A percentile compares a stretch with the other conserved stretches of the same genome.
Conservation (phyloP, 208 protist species). For the Crithidia thermophila region DNA sequence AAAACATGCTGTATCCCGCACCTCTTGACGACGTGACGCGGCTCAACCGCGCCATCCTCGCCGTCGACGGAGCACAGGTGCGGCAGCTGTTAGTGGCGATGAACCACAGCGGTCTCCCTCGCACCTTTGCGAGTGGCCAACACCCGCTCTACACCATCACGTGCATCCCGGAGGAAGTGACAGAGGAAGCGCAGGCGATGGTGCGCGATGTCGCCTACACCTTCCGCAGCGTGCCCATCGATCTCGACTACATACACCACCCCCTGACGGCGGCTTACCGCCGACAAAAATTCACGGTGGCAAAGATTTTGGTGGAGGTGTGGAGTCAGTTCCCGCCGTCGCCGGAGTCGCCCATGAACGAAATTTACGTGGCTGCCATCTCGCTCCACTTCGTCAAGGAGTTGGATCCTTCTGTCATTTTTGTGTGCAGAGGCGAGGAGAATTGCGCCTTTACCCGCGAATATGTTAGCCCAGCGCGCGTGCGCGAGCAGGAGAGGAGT, state of each 20-base stretch:
- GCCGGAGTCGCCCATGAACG: conserved; percentile 28
- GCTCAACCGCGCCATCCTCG: conserved; percentile 28
- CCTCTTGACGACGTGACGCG: not conserved
- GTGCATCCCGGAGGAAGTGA: conserved; percentile 26
- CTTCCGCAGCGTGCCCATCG: conserved; percentile 16
- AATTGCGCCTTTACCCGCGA: no score
- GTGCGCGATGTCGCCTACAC: conserved; percentile 21
- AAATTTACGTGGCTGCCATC: conserved; percentile 62
- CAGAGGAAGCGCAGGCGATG: conserved; percentile 27
- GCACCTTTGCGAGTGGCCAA: not conserved
- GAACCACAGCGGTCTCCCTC: not conserved
- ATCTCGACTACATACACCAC: conserved; percentile 51
- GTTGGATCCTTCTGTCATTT: conserved; percentile 43
- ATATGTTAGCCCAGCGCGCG: conserved; percentile 17
- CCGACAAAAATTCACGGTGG: conserved; percentile 33
- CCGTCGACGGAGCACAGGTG: conserved; percentile 13
- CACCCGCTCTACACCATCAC: conserved; percentile 31
- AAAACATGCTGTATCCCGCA: conserved; percentile 3
- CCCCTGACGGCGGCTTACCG: conserved; percentile 67
- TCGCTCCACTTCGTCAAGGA: conserved; percentile 35
- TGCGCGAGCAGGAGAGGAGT: conserved; percentile 29
- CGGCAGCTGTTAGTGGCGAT: conserved; percentile 5
- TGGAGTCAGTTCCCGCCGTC: conserved; percentile 1
- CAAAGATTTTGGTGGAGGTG: conserved; percentile 33
- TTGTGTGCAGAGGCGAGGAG: no score